A percentile compares a stretch with the other conserved stretches of the same genome.
These are phyloP conservation scores for Bromus sterilis DNA, from an alignment of 176 grass and related monocot genomes.

Conservation along the genomic window DNA sequence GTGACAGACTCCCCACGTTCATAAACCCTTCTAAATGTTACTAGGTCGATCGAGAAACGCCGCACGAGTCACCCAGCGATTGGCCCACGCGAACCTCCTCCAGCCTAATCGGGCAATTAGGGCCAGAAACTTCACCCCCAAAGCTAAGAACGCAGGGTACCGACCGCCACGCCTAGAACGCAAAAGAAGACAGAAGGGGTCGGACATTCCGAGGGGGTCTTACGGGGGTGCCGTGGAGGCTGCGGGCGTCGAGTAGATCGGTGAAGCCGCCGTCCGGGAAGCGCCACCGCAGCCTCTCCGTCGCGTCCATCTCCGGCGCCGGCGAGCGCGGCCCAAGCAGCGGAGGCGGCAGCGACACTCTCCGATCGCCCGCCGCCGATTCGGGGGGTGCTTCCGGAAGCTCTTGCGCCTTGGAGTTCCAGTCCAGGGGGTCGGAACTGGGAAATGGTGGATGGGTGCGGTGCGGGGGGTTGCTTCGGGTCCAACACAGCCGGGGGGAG, in stretches of 20 bases:
- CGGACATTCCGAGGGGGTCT: background rate
- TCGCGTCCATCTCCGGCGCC: conserved; percentile 21
- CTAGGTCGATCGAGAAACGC: background rate
- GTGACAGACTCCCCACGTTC: background rate
- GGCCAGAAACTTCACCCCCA: background rate
- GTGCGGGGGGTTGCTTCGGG: conserved; percentile 2
- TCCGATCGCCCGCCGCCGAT: background rate
- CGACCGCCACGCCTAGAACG: background rate
- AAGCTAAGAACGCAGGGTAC: background rate
- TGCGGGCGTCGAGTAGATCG: conserved; percentile 54
- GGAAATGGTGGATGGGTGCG: background rate
- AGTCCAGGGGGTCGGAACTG: background rate
- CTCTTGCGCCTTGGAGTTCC: conserved; percentile 11
- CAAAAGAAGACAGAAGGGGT: background rate
- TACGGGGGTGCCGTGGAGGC: conserved; percentile 37
- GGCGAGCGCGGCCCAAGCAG: background rate
- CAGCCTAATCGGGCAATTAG: background rate
- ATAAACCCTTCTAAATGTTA: conserved; percentile 19
- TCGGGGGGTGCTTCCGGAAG: conserved; percentile 26
- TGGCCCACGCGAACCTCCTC: background rate
- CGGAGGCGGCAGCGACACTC: background rate
- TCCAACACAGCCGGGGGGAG: background rate
- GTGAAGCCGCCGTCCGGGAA: conserved; percentile 58
- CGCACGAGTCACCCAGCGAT: too few species aligned
- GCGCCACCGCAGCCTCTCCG: conserved; percentile 53